A percentile compares a stretch with the other conserved stretches of the same genome.
These are phyloP conservation scores for Trematosphaeria pertusa DNA, from an alignment of 2,329 filamentous ascomycete genomes.

Conservation along the genomic window DNA sequence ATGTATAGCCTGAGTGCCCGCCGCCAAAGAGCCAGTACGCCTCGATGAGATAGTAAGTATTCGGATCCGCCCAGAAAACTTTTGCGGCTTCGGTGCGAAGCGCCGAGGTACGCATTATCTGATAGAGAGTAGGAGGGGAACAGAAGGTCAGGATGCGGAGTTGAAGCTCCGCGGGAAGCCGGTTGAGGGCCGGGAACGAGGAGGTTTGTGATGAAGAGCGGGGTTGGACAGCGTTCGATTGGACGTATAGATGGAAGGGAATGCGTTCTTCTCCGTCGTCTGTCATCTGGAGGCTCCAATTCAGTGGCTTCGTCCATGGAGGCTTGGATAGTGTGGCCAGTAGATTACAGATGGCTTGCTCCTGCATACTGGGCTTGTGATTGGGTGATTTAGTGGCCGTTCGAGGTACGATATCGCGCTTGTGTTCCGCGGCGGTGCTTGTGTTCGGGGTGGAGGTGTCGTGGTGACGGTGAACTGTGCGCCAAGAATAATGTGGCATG, in stretches of 20 bases:
- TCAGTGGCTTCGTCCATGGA: slow-evolving; percentile 12
- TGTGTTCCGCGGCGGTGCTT: no score
- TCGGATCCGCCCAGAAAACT: slow-evolving; percentile 20
- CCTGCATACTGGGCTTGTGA: no score
- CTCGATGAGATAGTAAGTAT: slow-evolving; percentile 15
- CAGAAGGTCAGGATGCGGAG: slow-evolving; percentile 19
- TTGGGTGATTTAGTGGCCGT: no score
- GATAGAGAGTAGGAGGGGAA: slow-evolving; percentile 19
- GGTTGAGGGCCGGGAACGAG: slow-evolving; percentile 9
- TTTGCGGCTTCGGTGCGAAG: slow-evolving; percentile 26
- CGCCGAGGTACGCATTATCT: slow-evolving; percentile 19
- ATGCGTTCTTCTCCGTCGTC: slow-evolving; percentile 11
- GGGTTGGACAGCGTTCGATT: slow-evolving; percentile 1
- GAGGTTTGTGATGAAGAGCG: slow-evolving; percentile 2
- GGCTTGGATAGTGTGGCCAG: slow-evolving; percentile 12
- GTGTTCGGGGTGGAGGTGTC: no score
- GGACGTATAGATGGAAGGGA: slow-evolving; percentile 13
- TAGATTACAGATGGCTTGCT: no score
- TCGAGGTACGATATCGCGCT: no score
- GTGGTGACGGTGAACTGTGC: no score
- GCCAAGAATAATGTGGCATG: no score
- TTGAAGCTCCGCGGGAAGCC: slow-evolving; percentile 21
- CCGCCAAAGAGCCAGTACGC: slow-evolving; percentile 16
- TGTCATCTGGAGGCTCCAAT: slow-evolving; percentile 14
- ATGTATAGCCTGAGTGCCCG: slow-evolving; percentile 17